These are phyloP conservation scores for Cystobasidium tubakii DNA, from an alignment of 768 basidiomycete genomes.

Conservation along the genomic window DNA sequence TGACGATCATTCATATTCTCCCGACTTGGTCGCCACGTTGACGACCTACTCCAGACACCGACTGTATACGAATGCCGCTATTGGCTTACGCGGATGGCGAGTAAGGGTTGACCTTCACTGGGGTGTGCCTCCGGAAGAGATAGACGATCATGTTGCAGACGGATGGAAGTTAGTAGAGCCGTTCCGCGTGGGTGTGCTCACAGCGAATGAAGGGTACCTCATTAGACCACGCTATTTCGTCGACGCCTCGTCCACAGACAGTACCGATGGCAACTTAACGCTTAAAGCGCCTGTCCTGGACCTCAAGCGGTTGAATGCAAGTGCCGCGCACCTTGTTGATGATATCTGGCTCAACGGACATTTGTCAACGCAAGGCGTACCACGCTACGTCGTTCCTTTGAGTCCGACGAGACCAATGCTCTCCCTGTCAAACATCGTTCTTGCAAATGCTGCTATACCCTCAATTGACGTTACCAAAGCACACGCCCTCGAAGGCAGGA, in stretches of 20 bases:
- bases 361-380: neutral
- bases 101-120: constrained; percentile 28
- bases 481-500: constrained; percentile 3
- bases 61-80: neutral
- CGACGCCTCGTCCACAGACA: neutral
- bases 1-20: constrained; percentile 39
- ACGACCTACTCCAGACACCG: neutral
- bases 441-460: neutral
- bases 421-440: neutral
- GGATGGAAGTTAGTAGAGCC: constrained; percentile 20
- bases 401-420: neutral
- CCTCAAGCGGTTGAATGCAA: neutral
- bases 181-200: constrained; percentile 30
- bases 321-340: constrained; percentile 27
- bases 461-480: constrained; percentile 17
- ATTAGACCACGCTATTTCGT: neutral
- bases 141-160: constrained; percentile 29
- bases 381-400: constrained; percentile 17
- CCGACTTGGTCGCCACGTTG: constrained; percentile 23
- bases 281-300: neutral
- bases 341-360: constrained; percentile 31
- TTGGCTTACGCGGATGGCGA: constrained; percentile 38
- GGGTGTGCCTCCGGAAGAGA: constrained; percentile 21
- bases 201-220: constrained; percentile 39
- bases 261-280: neutral